These are phyloP conservation scores for Papilionanthe hybrid DNA, from an alignment of 116 monocot species.

Conservation along the genomic window DNA sequence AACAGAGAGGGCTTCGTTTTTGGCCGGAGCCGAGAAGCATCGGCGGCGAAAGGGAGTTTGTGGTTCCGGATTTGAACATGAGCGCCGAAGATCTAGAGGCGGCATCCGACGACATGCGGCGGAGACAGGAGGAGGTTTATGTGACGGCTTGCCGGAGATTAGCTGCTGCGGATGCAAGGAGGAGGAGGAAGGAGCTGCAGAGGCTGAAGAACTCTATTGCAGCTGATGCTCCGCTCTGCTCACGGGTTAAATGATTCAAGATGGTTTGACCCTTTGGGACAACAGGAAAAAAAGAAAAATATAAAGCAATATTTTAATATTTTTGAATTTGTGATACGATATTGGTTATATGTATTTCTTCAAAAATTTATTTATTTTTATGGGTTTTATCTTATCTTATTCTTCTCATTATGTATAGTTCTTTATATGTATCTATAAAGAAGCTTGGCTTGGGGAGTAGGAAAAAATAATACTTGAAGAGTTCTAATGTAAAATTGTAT, in stretches of 20 bases:
- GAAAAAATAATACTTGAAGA: too few species aligned
- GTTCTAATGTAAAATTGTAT: too few species aligned
- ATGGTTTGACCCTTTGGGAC: too few species aligned
- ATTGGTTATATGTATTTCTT: too few species aligned
- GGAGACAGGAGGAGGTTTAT: not conserved
- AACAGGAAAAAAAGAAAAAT: too few species aligned
- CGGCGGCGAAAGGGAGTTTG: not conserved
- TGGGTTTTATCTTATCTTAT: too few species aligned
- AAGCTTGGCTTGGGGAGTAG: too few species aligned
- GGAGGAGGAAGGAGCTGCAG: not conserved
- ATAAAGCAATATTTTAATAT: too few species aligned
- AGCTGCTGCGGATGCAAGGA: not conserved
- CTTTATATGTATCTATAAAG: too few species aligned
- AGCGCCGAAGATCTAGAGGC: not conserved
- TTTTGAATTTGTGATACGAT: too few species aligned
- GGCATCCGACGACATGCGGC: not conserved
- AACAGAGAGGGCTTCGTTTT: not conserved
- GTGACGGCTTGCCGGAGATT: not conserved
- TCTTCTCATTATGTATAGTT: too few species aligned
- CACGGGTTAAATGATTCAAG: not conserved
- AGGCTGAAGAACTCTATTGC: not conserved
- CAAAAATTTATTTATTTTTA: too few species aligned
- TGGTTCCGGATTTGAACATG: not conserved
- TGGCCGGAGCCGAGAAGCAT: not conserved
- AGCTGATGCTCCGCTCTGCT: not conserved